Conservation (phyloP, 257 asterid genomes). For the Penstemon eatonii region DNA sequence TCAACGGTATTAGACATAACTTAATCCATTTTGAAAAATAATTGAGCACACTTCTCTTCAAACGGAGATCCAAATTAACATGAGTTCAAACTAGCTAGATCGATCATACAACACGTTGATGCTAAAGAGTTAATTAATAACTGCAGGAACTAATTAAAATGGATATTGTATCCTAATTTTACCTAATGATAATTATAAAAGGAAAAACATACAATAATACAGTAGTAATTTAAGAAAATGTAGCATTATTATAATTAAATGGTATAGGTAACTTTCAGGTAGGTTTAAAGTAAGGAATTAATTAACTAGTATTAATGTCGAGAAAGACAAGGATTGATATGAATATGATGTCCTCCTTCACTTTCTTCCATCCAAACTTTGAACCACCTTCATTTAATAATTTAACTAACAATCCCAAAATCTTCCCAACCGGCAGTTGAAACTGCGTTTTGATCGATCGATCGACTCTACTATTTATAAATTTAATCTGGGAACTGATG, state of each 20-base stretch:
- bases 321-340: conserved; percentile 31
- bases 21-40: no score
- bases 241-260: conserved; percentile 29
- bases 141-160: no score
- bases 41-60: no score
- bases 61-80: no score
- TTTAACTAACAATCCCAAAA: conserved; percentile 31
- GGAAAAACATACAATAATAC: no score
- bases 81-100: no score
- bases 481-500: conserved; percentile 27
- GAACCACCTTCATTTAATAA: conserved; percentile 51
- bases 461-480: no score
- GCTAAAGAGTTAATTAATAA: no score
- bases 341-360: conserved; percentile 24
- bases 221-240: conserved; percentile 14
- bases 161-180: no score
- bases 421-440: conserved; percentile 16
- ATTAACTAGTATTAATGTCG: conserved; percentile 26
- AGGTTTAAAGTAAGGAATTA: conserved; percentile 55
- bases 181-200: no score
- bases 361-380: conserved; percentile 39
- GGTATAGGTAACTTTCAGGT: conserved; percentile 57
- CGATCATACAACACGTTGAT: no score
- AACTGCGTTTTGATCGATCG: conserved; percentile 17
- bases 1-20: no score